Conservation (phyloP, 768 basidiomycete genomes). For the Rhizopogon roseolus region DNA sequence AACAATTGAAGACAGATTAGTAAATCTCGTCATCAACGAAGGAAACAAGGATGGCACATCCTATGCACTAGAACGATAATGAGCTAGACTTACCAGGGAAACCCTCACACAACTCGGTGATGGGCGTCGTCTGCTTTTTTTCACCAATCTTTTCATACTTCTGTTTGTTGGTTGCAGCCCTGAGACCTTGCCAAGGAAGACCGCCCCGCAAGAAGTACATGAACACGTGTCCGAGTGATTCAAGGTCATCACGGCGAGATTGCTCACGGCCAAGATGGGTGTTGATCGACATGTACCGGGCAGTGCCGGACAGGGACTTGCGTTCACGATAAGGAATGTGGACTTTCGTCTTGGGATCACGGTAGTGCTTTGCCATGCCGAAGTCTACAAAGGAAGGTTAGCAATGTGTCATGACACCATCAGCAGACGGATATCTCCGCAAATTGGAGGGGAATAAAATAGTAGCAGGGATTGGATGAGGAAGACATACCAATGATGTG, state of each 20-base stretch:
- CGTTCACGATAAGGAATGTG: constrained; percentile 99
- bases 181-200: constrained; percentile 95
- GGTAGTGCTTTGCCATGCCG: constrained; percentile 99
- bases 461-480: neutral
- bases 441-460: constrained; percentile 5
- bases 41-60: neutral
- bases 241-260: constrained; percentile 92
- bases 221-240: constrained; percentile 97
- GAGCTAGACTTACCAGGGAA: constrained; percentile 67
- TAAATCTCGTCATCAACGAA: neutral
- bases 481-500: constrained; percentile 74
- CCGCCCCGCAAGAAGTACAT: constrained; percentile 99
- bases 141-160: constrained; percentile 99
- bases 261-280: constrained; percentile 95
- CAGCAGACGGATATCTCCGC: neutral
- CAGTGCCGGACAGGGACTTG: constrained; percentile 94
- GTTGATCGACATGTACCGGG: constrained; percentile 99
- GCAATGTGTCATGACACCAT: neutral
- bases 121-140: constrained; percentile 94
- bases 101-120: constrained; percentile 91
- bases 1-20: constrained; percentile 3
- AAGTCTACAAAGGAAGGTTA: constrained; percentile 58
- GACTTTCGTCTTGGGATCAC: constrained; percentile 95
- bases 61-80: neutral
- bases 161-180: constrained; percentile 98